Conservation (phyloP, 2,329 filamentous ascomycete genomes). For the Talaromyces sp. region DNA sequence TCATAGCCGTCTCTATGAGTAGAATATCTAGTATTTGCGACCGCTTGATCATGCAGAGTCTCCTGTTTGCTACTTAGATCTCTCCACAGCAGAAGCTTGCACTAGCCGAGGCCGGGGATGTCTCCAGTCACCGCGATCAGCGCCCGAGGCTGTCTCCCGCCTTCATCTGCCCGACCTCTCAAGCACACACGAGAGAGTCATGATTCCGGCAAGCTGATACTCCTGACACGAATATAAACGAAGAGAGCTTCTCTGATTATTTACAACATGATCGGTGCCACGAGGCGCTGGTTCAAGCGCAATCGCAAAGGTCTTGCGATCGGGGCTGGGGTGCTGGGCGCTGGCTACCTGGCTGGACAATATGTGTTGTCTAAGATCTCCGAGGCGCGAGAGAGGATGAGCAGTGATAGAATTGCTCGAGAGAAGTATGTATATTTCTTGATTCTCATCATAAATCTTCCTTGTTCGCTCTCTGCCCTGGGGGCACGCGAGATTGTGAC, state of each 20-base stretch:
- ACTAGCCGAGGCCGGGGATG: conserved; percentile 36
- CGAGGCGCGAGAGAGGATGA: conserved; percentile 94
- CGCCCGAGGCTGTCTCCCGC: conserved; percentile 19
- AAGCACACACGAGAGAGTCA: conserved; percentile 5
- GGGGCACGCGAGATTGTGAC: conserved; percentile 18
- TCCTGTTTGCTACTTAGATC: not conserved
- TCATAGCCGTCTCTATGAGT: no score
- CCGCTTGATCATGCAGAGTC: not conserved
- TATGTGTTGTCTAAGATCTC: conserved; percentile 91
- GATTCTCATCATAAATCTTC: not conserved
- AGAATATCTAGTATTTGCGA: not conserved
- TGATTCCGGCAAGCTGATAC: not conserved
- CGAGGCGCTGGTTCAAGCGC: conserved; percentile 87
- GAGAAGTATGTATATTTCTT: conserved; percentile 72
- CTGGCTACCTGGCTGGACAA: conserved; percentile 87
- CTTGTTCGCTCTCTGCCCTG: not conserved
- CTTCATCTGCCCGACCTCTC: conserved; percentile 11
- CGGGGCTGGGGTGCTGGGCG: conserved; percentile 82
- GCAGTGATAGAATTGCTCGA: conserved; percentile 89
- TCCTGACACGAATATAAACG: not conserved
- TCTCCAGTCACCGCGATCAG: conserved; percentile 16
- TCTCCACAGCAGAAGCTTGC: not conserved
- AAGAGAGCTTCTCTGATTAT: not conserved
- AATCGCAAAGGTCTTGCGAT: conserved; percentile 89
- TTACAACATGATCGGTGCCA: conserved; percentile 65